Conservation (phyloP, 2,329 filamentous ascomycete species). For the Aspergillus ruber region DNA sequence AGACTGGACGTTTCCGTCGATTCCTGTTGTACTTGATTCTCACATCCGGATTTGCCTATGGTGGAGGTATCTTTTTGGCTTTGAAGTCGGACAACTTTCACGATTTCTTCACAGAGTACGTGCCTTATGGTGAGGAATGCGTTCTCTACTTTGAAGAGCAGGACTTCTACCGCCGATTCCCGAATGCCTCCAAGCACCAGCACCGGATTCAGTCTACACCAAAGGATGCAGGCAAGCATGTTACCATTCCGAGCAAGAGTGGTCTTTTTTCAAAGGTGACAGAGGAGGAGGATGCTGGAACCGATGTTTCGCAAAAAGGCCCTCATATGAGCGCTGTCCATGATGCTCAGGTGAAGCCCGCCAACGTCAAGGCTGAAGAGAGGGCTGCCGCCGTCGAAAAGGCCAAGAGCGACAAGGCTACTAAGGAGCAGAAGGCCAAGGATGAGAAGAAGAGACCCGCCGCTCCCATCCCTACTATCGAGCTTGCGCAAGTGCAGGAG, state of each 20-base stretch:
- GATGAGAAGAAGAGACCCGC: constrained; percentile 35
- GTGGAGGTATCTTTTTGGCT: constrained; percentile 85
- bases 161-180: constrained; percentile 84
- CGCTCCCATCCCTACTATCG: constrained; percentile 58
- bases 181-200: constrained; percentile 46
- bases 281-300: constrained; percentile 53
- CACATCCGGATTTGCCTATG: constrained; percentile 71
- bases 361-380: constrained; percentile 21
- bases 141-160: constrained; percentile 94
- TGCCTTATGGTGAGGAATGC: constrained; percentile 89
- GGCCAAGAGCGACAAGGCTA: constrained; percentile 24
- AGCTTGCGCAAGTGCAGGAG: constrained; percentile 67
- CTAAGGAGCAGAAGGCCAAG: constrained; percentile 19
- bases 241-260: constrained; percentile 79
- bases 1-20: constrained; percentile 66
- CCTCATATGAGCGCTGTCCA: constrained; percentile 42
- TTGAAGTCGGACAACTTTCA: constrained; percentile 96
- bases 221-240: constrained; percentile 57
- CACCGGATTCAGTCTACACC: constrained; percentile 28
- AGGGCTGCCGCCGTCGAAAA: constrained; percentile 21
- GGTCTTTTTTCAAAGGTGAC: constrained; percentile 76
- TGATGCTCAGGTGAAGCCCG: constrained; percentile 14
- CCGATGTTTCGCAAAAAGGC: constrained; percentile 51
- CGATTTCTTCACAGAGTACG: constrained; percentile 96
- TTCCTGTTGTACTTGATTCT: constrained; percentile 71